A percentile compares a stretch with the other conserved stretches of the same genome.
Evolutionary conservation across 352 stramenopile species (phyloP).

Genomic region (Pythium folliculosum): DNA sequence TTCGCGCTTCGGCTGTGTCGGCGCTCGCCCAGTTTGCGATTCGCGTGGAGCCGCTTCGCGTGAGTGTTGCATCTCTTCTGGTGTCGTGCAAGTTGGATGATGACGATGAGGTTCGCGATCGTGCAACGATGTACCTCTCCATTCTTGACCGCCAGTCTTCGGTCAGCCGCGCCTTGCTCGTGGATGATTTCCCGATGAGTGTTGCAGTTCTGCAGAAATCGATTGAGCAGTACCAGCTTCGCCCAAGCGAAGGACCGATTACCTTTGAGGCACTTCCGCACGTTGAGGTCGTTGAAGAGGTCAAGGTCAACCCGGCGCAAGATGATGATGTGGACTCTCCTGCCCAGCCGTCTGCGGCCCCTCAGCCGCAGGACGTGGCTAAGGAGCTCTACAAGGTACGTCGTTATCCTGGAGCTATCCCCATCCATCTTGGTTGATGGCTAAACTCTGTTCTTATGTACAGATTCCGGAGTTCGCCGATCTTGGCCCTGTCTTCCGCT

Average conservation of each 20-base stretch:
- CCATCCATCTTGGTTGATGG: not conserved
- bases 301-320: conserved; percentile 35
- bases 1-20: conserved; percentile 96
- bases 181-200: conserved; percentile 81
- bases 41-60: conserved; percentile 89
- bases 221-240: conserved; percentile 87
- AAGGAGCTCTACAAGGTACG: conserved; percentile 94
- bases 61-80: conserved; percentile 95
- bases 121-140: conserved; percentile 88
- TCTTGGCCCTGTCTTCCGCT: conserved; percentile 94
- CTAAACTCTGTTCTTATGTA: not conserved
- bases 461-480: conserved; percentile 94
- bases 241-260: conserved; percentile 70
- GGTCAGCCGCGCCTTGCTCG: conserved; percentile 54
- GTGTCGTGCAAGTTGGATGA: conserved; percentile 96
- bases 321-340: conserved; percentile 39
- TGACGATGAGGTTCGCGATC: conserved; percentile 97
- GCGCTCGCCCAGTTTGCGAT: conserved; percentile 97
- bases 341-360: conserved; percentile 28
- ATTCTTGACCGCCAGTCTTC: conserved; percentile 67
- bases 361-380: conserved; percentile 72
- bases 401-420: not conserved
- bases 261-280: conserved; percentile 84
- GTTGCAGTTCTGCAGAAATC: conserved; percentile 76
- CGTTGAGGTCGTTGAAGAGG: conserved; percentile 71